Evolutionary conservation across 2,329 filamentous ascomycete species (phyloP).

Genomic region (Curvularia hawaiiensis): DNA sequence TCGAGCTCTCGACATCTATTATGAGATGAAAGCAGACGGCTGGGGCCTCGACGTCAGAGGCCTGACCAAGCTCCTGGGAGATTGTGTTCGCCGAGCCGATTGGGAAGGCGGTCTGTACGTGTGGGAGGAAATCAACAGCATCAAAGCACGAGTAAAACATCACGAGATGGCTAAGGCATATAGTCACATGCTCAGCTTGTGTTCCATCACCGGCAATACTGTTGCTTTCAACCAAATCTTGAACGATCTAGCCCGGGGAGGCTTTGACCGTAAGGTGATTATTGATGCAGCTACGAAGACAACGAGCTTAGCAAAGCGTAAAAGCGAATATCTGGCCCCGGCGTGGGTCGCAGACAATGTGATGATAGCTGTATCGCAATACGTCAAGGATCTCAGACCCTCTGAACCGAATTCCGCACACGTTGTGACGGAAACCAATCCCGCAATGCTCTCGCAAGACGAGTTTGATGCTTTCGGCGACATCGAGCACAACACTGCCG

Average conservation of each 20-base stretch:
- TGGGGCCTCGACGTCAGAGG: conserved; percentile 52
- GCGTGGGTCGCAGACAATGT: conserved; percentile 43
- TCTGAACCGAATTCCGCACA: background rate
- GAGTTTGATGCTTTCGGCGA: conserved; percentile 4
- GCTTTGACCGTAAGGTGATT: conserved; percentile 35
- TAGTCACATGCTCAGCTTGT: conserved; percentile 40
- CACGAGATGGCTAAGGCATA: conserved; percentile 38
- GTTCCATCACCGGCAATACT: conserved; percentile 39
- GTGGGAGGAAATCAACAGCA: conserved; percentile 51
- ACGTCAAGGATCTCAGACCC: conserved; percentile 23
- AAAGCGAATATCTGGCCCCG: conserved; percentile 25
- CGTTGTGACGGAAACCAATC: conserved; percentile 12
- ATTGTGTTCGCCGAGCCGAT: conserved; percentile 49
- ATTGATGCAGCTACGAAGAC: conserved; percentile 25
- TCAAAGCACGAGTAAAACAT: conserved; percentile 29
- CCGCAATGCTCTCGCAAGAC: conserved; percentile 11
- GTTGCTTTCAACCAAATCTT: conserved; percentile 41
- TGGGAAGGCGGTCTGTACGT: conserved; percentile 43
- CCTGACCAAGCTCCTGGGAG: conserved; percentile 47
- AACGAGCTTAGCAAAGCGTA: conserved; percentile 20
- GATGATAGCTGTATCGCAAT: conserved; percentile 38
- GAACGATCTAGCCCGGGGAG: conserved; percentile 30
- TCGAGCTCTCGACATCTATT: conserved; percentile 49
- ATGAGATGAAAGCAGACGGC: conserved; percentile 50
- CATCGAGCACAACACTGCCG: background rate